phyloP scores from a whole-genome alignment of 495 filamentous ascomycete species.

The Hypoxylon lenormandii region DNA sequence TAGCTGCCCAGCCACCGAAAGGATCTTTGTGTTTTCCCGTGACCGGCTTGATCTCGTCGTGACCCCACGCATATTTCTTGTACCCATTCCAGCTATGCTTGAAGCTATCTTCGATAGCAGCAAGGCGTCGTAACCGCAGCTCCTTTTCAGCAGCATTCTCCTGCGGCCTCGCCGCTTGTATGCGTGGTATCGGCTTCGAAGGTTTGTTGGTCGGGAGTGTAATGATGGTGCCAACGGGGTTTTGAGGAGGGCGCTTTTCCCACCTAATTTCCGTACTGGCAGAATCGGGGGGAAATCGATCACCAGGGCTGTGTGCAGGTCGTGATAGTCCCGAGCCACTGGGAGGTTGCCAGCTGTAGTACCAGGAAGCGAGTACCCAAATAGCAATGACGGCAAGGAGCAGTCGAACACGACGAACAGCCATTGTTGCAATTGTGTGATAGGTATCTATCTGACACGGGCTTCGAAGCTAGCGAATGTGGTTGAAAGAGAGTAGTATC shows the following conservation, averaged over 20 bases:
- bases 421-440: slow-evolving; percentile 33
- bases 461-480: slow-evolving; percentile 41
- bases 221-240: slow-evolving; percentile 73
- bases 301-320: slow-evolving; percentile 21
- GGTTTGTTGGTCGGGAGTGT: slow-evolving; percentile 76
- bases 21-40: slow-evolving; percentile 68
- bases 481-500: slow-evolving; percentile 15
- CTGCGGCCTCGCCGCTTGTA: slow-evolving; percentile 67
- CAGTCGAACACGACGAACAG: slow-evolving; percentile 45
- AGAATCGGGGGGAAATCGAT: slow-evolving; percentile 15
- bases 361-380: slow-evolving; percentile 49
- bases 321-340: slow-evolving; percentile 19
- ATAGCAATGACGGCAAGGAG: slow-evolving; percentile 47
- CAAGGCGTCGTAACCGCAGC: slow-evolving; percentile 60
- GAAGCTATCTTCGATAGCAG: slow-evolving; percentile 75
- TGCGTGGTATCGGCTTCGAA: slow-evolving; percentile 70
- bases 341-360: slow-evolving; percentile 46
- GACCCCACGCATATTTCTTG: slow-evolving; percentile 77
- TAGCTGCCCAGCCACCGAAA: slow-evolving; percentile 88
- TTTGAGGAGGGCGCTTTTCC: slow-evolving; percentile 43
- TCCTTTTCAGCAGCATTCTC: slow-evolving; percentile 51
- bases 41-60: slow-evolving; percentile 79
- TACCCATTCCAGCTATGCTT: slow-evolving; percentile 80
- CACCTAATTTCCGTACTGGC: slow-evolving; percentile 28
- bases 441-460: slow-evolving; percentile 21